These are phyloP conservation scores for Auricularia heimuer DNA, from an alignment of 768 basidiomycete genomes.

Conservation along the genomic window DNA sequence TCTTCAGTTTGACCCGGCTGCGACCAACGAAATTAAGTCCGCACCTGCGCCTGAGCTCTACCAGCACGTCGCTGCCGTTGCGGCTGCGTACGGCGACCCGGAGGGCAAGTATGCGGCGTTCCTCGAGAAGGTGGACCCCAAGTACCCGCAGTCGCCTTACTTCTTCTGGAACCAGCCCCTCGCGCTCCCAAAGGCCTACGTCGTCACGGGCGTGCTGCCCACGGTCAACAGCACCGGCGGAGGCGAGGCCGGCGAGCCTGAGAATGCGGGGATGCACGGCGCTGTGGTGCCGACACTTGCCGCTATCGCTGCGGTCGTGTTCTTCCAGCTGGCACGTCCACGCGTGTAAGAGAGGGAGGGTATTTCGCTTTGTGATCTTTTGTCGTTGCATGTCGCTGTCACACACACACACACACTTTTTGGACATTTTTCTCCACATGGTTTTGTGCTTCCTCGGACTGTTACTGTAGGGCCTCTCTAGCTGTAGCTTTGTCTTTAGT, in stretches of 20 bases:
- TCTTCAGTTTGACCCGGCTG: constrained; percentile 23
- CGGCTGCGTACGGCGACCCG: constrained; percentile 16
- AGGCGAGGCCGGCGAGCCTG: not conserved
- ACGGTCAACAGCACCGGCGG: not conserved
- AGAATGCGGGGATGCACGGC: not conserved
- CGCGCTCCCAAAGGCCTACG: not conserved
- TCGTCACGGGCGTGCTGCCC: not conserved
- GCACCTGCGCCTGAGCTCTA: constrained; percentile 8
- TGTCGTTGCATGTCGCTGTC: too few relatives aligned
- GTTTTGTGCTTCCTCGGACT: too few relatives aligned
- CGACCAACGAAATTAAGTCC: constrained; percentile 7
- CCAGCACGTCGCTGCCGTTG: constrained; percentile 15
- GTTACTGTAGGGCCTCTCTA: too few relatives aligned
- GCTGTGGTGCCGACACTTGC: not conserved
- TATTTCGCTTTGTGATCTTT: too few relatives aligned
- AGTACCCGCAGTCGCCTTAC: constrained; percentile 7
- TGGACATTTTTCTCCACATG: too few relatives aligned
- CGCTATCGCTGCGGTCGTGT: not conserved
- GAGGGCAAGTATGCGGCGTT: constrained; percentile 15
- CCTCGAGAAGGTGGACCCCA: constrained; percentile 7
- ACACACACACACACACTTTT: too few relatives aligned
- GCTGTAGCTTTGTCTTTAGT: too few relatives aligned
- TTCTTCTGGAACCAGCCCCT: constrained; percentile 10
- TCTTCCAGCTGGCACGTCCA: not conserved
- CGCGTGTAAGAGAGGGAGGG: not conserved